A percentile compares a stretch with the other conserved stretches of the same genome.
Evolutionary conservation across 352 stramenopile genomes (phyloP).

Genomic region (Pythium dissotocum): DNA sequence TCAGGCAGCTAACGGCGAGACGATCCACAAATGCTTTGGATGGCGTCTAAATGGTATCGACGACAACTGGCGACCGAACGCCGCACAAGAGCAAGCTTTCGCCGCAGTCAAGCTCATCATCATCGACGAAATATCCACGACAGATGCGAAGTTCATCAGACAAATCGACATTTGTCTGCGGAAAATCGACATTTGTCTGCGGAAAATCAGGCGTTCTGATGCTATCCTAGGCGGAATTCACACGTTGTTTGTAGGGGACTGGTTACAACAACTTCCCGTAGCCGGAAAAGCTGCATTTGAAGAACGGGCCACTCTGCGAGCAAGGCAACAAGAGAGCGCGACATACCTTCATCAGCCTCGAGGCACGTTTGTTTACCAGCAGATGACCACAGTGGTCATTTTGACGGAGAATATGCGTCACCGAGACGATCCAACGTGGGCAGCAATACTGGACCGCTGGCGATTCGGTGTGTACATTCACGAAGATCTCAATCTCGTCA

Average conservation of each 20-base stretch:
- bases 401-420: slow-evolving; percentile 22
- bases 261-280: slow-evolving; percentile 32
- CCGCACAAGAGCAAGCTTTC: slow-evolving; percentile 17
- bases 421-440: neutral
- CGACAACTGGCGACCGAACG: slow-evolving; percentile 15
- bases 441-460: slow-evolving; percentile 13
- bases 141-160: slow-evolving; percentile 15
- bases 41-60: slow-evolving; percentile 9
- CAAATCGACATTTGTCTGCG: slow-evolving; percentile 17
- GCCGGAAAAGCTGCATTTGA: too few species aligned
- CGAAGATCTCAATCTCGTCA: slow-evolving; percentile 10
- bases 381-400: slow-evolving; percentile 5
- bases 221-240: slow-evolving; percentile 22
- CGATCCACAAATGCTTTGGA: slow-evolving; percentile 30
- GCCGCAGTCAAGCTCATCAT: slow-evolving; percentile 19
- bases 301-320: too few species aligned
- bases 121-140: slow-evolving; percentile 23
- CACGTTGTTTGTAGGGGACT: slow-evolving; percentile 32
- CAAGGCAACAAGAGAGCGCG: too few species aligned
- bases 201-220: neutral
- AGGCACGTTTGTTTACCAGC: neutral
- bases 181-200: neutral
- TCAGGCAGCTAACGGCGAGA: slow-evolving; percentile 27
- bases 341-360: slow-evolving; percentile 1
- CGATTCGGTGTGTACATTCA: neutral